Conservation (phyloP, 2,329 filamentous ascomycete species). For the Aspergillus calidoustus region DNA sequence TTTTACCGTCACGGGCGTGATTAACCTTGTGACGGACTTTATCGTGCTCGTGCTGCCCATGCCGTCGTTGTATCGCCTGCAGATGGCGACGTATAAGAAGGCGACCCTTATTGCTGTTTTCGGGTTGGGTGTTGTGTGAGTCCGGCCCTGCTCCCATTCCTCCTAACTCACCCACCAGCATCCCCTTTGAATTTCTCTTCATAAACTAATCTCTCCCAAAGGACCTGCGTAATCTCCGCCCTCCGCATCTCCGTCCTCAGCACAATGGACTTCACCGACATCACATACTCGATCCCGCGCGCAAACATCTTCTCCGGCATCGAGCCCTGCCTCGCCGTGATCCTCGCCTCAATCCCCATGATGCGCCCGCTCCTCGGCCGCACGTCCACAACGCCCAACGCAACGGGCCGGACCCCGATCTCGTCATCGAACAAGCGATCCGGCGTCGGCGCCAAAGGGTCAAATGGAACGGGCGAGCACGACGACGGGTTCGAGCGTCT, state of each 20-base stretch:
- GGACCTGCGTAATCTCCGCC: constrained; percentile 31
- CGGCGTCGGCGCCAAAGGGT: too few species aligned
- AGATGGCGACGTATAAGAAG: constrained; percentile 31
- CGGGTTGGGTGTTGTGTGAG: constrained; percentile 28
- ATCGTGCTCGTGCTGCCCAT: constrained; percentile 29
- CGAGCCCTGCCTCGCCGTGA: constrained; percentile 30
- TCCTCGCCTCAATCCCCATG: constrained; percentile 31
- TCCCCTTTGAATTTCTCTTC: too few species aligned
- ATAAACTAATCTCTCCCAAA: too few species aligned
- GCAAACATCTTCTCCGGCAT: constrained; percentile 34
- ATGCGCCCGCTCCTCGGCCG: constrained; percentile 39
- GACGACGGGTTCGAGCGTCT: constrained; percentile 32
- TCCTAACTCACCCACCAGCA: too few species aligned
- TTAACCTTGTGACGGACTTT: constrained; percentile 33
- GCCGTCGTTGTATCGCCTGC: constrained; percentile 26
- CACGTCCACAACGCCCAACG: constrained; percentile 22
- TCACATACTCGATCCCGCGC: constrained; percentile 29
- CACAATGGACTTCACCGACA: constrained; percentile 27
- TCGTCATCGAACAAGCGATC: too few species aligned
- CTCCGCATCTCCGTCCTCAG: constrained; percentile 31
- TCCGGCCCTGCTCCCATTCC: too few species aligned
- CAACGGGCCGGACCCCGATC: constrained; percentile 20
- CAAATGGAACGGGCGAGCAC: not conserved
- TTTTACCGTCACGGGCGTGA: constrained; percentile 26
- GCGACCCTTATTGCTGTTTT: constrained; percentile 29